Base-by-base conservation (phyloP, 2,329 filamentous ascomycete species). In the Cytospora piceae region DNA sequence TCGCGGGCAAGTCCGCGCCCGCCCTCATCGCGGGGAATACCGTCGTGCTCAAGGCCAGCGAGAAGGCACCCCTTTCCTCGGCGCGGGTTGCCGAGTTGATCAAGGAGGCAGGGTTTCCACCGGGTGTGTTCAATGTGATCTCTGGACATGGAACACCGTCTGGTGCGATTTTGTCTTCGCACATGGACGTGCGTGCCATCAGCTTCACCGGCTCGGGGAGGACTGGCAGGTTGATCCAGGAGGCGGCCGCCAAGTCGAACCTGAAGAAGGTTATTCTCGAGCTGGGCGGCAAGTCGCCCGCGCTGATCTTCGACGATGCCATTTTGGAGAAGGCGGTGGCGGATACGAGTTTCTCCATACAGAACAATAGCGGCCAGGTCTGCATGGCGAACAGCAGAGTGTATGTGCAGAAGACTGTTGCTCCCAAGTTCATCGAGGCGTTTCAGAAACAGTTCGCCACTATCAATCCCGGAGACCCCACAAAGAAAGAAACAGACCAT, bases 161-260 rank as follows among this genome's bases (percentile, higher is more conserved):
- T 0, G 91, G 91, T 20, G 83, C 85, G 4, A 85, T 88, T 0
- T 81, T 94, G 7, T 86, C 88, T 0, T 79, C 83, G 39, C 91
- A 94, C 75, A 81, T 87, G 66, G 84, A 85, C 57, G 85, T 94
- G 34, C 86, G 90, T 70, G 92, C 90, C 72, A 81, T 94, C 58
- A 88, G 88, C 1, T 95, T 95, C 71, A 94, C 92, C 0, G 92
- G 92, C 32, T 90, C 87, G 11, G 90, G 88, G 1, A 81, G 81
- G 2, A 92, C 90, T 0, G 92, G 89, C 1, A 85, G 87, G 64
- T 81, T 87, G 61, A 91, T 94, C 62, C 91, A 92, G 84, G 90
- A 90, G 72, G 83, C 86, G 73, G 90, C 91, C 0, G 83, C 88
- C 5, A 79, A 83, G 1, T 90, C 82, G 6, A 85, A 85, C 68